phyloP scores from a whole-genome alignment of 352 stramenopile species.

The Phytophthora litchii region DNA sequence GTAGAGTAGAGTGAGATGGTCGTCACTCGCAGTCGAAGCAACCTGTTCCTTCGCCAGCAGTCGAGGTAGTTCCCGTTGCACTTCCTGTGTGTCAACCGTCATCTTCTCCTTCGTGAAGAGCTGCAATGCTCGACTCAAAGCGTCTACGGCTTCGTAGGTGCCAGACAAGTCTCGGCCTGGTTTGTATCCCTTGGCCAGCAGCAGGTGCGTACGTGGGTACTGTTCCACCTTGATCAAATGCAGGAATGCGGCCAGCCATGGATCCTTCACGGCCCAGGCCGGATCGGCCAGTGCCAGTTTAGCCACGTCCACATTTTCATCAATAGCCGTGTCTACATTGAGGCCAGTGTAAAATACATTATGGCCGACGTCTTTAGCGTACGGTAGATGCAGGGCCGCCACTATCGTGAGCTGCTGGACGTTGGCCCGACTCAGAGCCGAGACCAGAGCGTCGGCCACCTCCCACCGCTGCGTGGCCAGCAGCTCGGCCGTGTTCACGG shows the following conservation, averaged over 20 bases:
- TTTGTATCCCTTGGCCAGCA: conserved; percentile 71
- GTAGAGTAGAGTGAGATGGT: conserved; percentile 53
- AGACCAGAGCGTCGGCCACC: conserved; percentile 51
- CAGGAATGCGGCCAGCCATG: conserved; percentile 54
- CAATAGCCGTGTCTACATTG: conserved; percentile 9
- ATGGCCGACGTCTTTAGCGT: conserved; percentile 48
- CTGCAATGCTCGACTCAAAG: conserved; percentile 43
- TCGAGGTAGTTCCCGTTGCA: conserved; percentile 36
- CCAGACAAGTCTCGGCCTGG: conserved; percentile 53
- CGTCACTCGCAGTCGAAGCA: conserved; percentile 16
- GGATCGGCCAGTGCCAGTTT: conserved; percentile 32
- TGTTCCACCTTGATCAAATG: conserved; percentile 63
- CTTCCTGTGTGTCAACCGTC: conserved; percentile 41
- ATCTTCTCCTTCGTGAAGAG: conserved; percentile 38
- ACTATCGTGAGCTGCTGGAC: conserved; percentile 53
- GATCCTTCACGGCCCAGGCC: conserved; percentile 60
- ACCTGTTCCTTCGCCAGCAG: conserved; percentile 42
- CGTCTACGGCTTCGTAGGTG: conserved; percentile 56
- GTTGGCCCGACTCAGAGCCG: conserved; percentile 36
- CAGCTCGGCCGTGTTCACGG: conserved; percentile 40
- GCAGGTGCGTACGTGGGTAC: conserved; percentile 48
- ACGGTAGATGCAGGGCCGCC: conserved; percentile 60
- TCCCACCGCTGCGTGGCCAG: conserved; percentile 39
- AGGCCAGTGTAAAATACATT: conserved; percentile 54
- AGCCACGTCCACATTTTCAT: conserved; percentile 3